Evolutionary conservation across 2,329 filamentous ascomycete genomes (phyloP), one percentile per base, ranked within the genome.

Genomic region (Alternaria postmessia): DNA sequence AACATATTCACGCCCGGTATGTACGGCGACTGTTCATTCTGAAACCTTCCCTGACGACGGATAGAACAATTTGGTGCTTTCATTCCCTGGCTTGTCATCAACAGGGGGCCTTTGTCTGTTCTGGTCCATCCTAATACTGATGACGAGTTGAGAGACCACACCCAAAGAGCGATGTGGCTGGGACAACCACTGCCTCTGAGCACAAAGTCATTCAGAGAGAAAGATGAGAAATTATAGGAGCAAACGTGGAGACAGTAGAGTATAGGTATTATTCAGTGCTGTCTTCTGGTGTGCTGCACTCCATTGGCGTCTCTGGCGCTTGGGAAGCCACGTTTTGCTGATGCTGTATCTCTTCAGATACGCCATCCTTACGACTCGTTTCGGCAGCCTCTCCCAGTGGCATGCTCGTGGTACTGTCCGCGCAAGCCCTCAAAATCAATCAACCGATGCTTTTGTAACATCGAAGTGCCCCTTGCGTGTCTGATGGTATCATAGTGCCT

Each of bases 1-100:
- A 96, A 96, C 68, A 46, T 97, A 20, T 92, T 94, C 76, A 93
- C 89, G 0, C 94, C 93, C 0, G 75, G 76, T 76, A 36, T 14
- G 54, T 38, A 8, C 7, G 2, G 7, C 5, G 16, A 30, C 8
- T 14, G 7, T 18, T 2, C 18, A 32, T 8, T 3, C 24, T 6
- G 24, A 8, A 44, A n/a, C 14, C n/a, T 46, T 18, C 2, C 11
- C 46, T 59, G 24, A 67, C 24, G 46, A 18, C 14, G 24, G 22
- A 24, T 28, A 75, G 89, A 88, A 3, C 91, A 97, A 76, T 97
- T 97, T 72, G 93, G 93, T 0, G 93, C 94, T 0, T 96, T 97
- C 71, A 81, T 97, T 39, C 86, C 92, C 0, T 97, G 93, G 93
- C 81, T 97, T 30, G 86, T 92, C 30, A 87, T 97, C 58, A 89